phyloP scores from a whole-genome alignment of 1,284 basidiomycete genomes.

The Cryptococcus sp. region DNA sequence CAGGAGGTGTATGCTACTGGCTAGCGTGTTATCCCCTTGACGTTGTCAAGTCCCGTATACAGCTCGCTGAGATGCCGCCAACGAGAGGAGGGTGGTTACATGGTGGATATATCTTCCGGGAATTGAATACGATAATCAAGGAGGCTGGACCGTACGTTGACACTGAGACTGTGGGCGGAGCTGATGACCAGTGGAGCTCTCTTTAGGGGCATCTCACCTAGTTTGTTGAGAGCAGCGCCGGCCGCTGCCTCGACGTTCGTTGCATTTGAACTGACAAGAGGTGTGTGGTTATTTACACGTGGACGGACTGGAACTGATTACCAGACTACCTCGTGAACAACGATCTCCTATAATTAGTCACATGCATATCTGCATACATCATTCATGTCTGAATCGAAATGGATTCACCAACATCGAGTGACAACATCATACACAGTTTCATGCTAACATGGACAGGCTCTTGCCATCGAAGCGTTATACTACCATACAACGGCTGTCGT shows the following conservation, averaged over 20 bases:
- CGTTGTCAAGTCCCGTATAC: slow-evolving; percentile 85
- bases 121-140: slow-evolving; percentile 62
- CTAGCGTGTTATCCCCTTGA: slow-evolving; percentile 87
- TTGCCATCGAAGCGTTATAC: too few relatives aligned
- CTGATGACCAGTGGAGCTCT: slow-evolving; percentile 57
- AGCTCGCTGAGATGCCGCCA: slow-evolving; percentile 72
- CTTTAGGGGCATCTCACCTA: slow-evolving; percentile 68
- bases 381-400: background rate
- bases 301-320: background rate
- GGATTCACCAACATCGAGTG: too few relatives aligned
- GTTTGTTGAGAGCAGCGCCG: slow-evolving; percentile 71
- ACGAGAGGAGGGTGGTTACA: slow-evolving; percentile 58
- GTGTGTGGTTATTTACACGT: slow-evolving; percentile 13
- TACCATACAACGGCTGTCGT: too few relatives aligned
- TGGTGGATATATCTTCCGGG: slow-evolving; percentile 66
- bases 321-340: slow-evolving; percentile 36
- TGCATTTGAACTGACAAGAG: slow-evolving; percentile 81
- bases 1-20: slow-evolving; percentile 92
- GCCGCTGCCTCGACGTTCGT: slow-evolving; percentile 88
- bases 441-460: too few relatives aligned
- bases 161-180: too few relatives aligned
- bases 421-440: too few relatives aligned
- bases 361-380: background rate
- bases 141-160: slow-evolving; percentile 79
- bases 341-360: slow-evolving; percentile 21